Base-by-base conservation (phyloP, 2,329 filamentous ascomycete species). In the Fusarium gaditjirri region DNA sequence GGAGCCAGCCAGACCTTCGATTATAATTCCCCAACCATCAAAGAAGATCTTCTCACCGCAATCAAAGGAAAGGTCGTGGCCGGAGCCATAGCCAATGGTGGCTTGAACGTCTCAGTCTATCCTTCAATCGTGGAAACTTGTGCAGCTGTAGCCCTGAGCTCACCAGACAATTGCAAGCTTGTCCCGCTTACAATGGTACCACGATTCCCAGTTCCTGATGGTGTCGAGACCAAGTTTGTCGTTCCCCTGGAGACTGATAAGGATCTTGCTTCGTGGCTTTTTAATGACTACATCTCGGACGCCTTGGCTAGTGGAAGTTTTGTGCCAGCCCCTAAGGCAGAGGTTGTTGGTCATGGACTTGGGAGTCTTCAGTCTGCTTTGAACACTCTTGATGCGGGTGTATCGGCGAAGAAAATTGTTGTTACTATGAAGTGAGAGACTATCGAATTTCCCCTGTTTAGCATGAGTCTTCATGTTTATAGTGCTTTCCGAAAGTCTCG, bases 61-160 rank as follows among this genome's bases (percentile, higher is more conserved):
- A 41, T 67, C 0, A 12, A 67, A 21, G 64, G 62, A 12, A 61
- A 53, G 35, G 12, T 14, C 5, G 64, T 67, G 17, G 62, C 54
- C 1, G 62, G 64, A 1, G 38, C 53, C 27, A 67, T 67, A 12
- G 64, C 64, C 8, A 67, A 67, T 1, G 64, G 62, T 3, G 64
- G 64, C 6, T 21, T 67, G 4, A 21, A 61, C 14, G 29, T 35
- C 8, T 52, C 64, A 1, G 54, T 61, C 7, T 67, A 41, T 16
- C 54, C 41, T 11, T 42, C 54, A 12, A 67, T 67, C 41, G 62
- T 67, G 10, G 41, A 33, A 1, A 23, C 25, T 23, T 67, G 64
- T 6, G 62, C 62, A n/a, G 62, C 64, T 42, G 35, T 67, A 2
- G 64, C 64, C 21, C n/a, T 67, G 7, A 67, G 64, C 19, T 67